Evolutionary conservation across 2,329 filamentous ascomycete genomes (phyloP).

Genomic region (Aspergillus melleus): DNA sequence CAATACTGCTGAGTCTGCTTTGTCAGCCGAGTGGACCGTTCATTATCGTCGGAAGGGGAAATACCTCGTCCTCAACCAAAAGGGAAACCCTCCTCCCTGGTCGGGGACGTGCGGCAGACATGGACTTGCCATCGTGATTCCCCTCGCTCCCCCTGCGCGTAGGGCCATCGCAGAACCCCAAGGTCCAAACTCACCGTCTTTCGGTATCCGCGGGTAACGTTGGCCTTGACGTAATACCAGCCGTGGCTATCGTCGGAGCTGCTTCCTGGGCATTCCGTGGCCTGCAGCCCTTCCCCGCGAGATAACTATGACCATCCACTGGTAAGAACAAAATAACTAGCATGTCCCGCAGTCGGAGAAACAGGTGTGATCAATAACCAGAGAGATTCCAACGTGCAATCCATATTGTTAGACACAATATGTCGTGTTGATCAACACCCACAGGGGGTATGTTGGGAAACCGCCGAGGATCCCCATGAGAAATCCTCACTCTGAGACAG

Average conservation of each 20-base stretch:
- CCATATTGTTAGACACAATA: background rate
- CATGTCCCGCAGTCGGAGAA: too few species aligned
- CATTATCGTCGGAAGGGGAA: background rate
- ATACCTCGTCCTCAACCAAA: background rate
- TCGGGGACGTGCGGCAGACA: background rate
- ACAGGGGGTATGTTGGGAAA: background rate
- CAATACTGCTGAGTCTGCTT: background rate
- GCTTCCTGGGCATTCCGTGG: background rate
- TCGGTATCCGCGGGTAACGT: slow-evolving; percentile 17
- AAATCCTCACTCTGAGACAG: background rate
- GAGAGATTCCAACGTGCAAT: background rate
- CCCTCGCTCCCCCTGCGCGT: background rate
- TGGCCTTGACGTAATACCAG: slow-evolving; percentile 2
- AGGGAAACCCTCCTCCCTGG: background rate
- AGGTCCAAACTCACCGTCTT: background rate
- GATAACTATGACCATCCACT: background rate
- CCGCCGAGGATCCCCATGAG: background rate
- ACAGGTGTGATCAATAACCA: too few species aligned
- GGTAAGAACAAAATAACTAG: background rate
- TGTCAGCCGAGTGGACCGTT: background rate
- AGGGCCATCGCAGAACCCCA: background rate
- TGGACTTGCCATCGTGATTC: background rate
- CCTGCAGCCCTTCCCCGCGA: background rate
- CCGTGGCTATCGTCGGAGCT: background rate
- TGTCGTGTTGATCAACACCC: background rate